Percentiles rank a stretch among this genome's conserved stretches.
Conservation (phyloP, 495 filamentous ascomycete species). For the Amniculicola lignicola region DNA sequence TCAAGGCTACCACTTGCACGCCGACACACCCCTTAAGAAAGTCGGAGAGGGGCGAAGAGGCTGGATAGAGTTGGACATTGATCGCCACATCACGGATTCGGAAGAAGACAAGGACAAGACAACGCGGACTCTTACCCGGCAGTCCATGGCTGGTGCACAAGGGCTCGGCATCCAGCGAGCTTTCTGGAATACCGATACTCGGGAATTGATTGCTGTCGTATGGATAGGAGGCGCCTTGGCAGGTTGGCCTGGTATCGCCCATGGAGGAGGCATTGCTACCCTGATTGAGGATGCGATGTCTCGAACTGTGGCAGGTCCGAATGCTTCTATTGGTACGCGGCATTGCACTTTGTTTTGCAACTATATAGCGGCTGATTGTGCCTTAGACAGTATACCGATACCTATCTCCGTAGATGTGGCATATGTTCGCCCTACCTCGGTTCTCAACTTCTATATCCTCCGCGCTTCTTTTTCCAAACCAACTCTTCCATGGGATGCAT, state of each 20-base stretch:
- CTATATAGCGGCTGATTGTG: constrained; percentile 41
- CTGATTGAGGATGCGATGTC: constrained; percentile 64
- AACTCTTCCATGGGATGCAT: constrained; percentile 11
- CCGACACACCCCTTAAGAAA: constrained; percentile 18
- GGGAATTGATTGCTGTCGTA: constrained; percentile 53
- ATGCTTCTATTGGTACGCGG: constrained; percentile 17
- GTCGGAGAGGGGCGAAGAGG: constrained; percentile 22
- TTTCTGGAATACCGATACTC: constrained; percentile 53
- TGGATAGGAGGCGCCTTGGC: constrained; percentile 60
- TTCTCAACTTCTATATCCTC: constrained; percentile 63
- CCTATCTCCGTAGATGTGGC: constrained; percentile 54
- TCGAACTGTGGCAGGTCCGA: constrained; percentile 42
- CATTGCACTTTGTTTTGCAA: constrained; percentile 14
- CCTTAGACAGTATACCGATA: constrained; percentile 42
- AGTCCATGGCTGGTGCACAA: constrained; percentile 30
- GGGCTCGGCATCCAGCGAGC: constrained; percentile 37
- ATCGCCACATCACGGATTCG: constrained; percentile 7
- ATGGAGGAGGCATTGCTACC: constrained; percentile 72
- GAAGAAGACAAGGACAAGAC: constrained; percentile 1
- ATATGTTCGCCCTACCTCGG: constrained; percentile 58
- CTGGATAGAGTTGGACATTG: constrained; percentile 33
- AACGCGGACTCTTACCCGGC: constrained; percentile 14
- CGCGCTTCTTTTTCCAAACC: constrained; percentile 45
- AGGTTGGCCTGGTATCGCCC: constrained; percentile 74
- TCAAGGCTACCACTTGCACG: constrained; percentile 19